phyloP scores from a whole-genome alignment of 192 early-diverging fungal genomes.

The Dimargaris cristalligena region DNA sequence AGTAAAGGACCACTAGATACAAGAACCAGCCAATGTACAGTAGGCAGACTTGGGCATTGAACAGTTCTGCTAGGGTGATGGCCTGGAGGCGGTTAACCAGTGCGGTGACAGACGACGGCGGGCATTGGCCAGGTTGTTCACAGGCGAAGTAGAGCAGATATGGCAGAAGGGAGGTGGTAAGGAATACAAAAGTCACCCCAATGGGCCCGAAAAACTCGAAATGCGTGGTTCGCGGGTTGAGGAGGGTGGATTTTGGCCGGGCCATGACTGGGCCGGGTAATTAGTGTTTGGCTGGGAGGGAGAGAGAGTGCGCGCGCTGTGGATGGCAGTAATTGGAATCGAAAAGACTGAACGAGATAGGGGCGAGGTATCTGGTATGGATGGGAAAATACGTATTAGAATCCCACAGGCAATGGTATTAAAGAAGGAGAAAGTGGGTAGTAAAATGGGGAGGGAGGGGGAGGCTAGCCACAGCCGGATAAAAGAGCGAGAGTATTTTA shows the following conservation, averaged over 20 bases:
- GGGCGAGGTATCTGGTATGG: neutral
- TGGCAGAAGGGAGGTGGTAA: slow-evolving; percentile 22
- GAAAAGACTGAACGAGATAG: too few species aligned
- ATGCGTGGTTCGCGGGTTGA: slow-evolving; percentile 48
- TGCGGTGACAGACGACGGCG: slow-evolving; percentile 18
- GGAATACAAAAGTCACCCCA: slow-evolving; percentile 38
- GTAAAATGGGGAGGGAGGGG: too few species aligned
- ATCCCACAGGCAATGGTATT: neutral
- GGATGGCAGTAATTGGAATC: too few species aligned
- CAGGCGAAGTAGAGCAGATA: slow-evolving; percentile 29
- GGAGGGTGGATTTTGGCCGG: neutral
- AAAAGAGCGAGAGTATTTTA: too few species aligned
- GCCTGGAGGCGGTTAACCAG: slow-evolving; percentile 12
- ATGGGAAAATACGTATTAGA: neutral
- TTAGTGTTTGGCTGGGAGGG: too few species aligned
- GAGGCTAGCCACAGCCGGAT: too few species aligned
- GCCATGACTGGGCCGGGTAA: neutral
- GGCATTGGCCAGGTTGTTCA: slow-evolving; percentile 31
- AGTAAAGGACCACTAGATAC: slow-evolving; percentile 46
- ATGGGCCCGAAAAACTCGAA: slow-evolving; percentile 70
- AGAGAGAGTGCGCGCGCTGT: too few species aligned
- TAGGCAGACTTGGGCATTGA: slow-evolving; percentile 29
- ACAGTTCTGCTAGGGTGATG: slow-evolving; percentile 21
- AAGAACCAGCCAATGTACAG: slow-evolving; percentile 48
- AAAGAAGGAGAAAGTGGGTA: neutral